A percentile compares a stretch with the other conserved stretches of the same genome.
phyloP scores from a whole-genome alignment of 768 basidiomycete species.

The Leccinum barrowsii region DNA sequence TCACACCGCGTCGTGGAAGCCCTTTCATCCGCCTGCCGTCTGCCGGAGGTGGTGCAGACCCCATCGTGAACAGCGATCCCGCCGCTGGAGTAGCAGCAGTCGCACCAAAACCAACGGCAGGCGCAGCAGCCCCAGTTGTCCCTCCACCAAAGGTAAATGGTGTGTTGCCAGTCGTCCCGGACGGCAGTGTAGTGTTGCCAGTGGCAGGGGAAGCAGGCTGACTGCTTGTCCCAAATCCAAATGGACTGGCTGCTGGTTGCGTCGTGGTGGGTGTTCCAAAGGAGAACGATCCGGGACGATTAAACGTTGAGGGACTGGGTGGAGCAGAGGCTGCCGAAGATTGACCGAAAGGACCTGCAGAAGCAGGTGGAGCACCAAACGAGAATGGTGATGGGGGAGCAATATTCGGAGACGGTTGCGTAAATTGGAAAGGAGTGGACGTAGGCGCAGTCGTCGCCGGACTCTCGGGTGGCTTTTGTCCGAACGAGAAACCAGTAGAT shows the following conservation, averaged over 20 bases:
- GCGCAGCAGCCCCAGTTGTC: constrained; percentile 32
- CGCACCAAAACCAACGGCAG: constrained; percentile 40
- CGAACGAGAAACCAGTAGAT: constrained; percentile 45
- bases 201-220: constrained; percentile 60
- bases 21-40: constrained; percentile 49
- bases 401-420: constrained; percentile 35
- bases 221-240: constrained; percentile 48
- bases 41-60: constrained; percentile 46
- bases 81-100: constrained; percentile 31
- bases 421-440: constrained; percentile 48
- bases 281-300: constrained; percentile 42
- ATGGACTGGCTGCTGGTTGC: constrained; percentile 33
- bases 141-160: constrained; percentile 39
- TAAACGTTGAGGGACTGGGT: constrained; percentile 57
- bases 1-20: constrained; percentile 43
- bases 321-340: constrained; percentile 45
- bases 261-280: constrained; percentile 43
- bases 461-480: constrained; percentile 38
- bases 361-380: constrained; percentile 40
- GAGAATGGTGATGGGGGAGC: constrained; percentile 41
- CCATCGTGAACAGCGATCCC: constrained; percentile 54
- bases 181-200: constrained; percentile 31
- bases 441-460: constrained; percentile 38
- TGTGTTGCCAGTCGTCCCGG: constrained; percentile 25
- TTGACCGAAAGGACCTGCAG: constrained; percentile 42